These are phyloP conservation scores for Candida germanica DNA, from an alignment of 805 yeast species.

Conservation along the genomic window DNA sequence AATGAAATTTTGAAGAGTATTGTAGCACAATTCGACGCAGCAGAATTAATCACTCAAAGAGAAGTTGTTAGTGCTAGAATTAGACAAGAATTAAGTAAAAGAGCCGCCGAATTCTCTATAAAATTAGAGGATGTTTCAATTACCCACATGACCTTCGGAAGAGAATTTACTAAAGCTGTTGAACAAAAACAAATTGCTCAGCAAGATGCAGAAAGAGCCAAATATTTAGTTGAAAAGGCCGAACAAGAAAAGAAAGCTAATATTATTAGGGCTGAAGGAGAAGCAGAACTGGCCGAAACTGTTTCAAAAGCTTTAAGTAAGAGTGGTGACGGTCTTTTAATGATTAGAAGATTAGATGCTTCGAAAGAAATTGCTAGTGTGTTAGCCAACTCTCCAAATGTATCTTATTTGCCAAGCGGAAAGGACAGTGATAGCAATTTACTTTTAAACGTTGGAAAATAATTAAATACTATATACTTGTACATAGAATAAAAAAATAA, in stretches of 20 bases:
- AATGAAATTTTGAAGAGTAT: slow-evolving; percentile 86
- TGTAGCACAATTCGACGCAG: slow-evolving; percentile 94
- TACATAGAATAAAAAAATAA: too few relatives aligned
- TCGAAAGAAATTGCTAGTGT: slow-evolving; percentile 93
- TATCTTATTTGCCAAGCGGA: slow-evolving; percentile 78
- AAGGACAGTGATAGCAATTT: slow-evolving; percentile 49
- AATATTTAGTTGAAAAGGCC: slow-evolving; percentile 88
- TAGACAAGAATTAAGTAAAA: slow-evolving; percentile 74
- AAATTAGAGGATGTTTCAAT: slow-evolving; percentile 94
- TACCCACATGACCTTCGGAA: slow-evolving; percentile 96
- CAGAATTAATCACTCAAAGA: slow-evolving; percentile 95
- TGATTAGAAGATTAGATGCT: slow-evolving; percentile 94
- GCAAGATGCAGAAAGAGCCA: slow-evolving; percentile 98
- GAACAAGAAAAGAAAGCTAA: slow-evolving; percentile 96
- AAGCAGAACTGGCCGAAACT: slow-evolving; percentile 96
- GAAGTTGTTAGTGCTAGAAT: slow-evolving; percentile 89
- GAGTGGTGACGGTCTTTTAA: slow-evolving; percentile 92
- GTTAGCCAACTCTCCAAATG: slow-evolving; percentile 76
- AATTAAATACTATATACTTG: not conserved
- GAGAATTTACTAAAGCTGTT: slow-evolving; percentile 95
- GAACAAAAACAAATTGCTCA: slow-evolving; percentile 99
- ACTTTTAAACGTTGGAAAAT: slow-evolving; percentile 61
- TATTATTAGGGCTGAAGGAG: slow-evolving; percentile 97
- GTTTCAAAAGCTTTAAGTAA: slow-evolving; percentile 89
- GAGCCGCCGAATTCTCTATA: slow-evolving; percentile 88